Evolutionary conservation across 139 green algal genomes (phyloP).

Genomic region (Chlorella vulgaris): DNA sequence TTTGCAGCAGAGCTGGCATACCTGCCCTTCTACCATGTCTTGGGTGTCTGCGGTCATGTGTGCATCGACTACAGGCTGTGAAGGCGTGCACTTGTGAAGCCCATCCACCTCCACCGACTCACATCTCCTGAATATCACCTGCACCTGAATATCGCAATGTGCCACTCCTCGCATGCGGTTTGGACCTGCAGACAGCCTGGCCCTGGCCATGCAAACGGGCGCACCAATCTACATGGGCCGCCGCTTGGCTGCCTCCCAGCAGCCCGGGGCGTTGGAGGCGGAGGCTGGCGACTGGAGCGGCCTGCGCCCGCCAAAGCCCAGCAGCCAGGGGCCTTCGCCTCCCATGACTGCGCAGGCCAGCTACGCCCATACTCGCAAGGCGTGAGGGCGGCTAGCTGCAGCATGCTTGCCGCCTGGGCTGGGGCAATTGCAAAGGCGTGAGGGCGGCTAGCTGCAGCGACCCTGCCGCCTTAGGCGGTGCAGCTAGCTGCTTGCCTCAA

Average conservation of each 20-base stretch:
- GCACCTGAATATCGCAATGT: no score
- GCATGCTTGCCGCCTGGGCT: neutral
- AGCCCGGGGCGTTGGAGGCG: neutral
- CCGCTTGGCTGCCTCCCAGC: conserved; percentile 21
- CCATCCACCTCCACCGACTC: no score
- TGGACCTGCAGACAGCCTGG: conserved; percentile 4
- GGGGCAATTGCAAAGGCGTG: neutral
- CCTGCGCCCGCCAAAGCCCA: conserved; percentile 4
- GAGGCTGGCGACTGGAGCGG: conserved; percentile 2
- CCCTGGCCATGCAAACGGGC: conserved; percentile 17
- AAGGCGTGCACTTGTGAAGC: no score
- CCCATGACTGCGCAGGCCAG: neutral
- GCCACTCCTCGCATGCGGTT: no score
- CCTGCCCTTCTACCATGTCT: neutral
- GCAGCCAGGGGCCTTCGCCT: neutral
- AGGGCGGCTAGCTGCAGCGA: neutral
- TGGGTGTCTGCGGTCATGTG: no score
- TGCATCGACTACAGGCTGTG: no score
- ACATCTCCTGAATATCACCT: no score
- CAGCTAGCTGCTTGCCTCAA: no score
- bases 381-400: neutral
- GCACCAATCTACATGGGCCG: conserved; percentile 8
- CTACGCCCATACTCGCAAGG: neutral
- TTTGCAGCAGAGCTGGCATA: no score
- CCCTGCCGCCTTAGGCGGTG: no score